phyloP scores from a whole-genome alignment of 768 basidiomycete species.

The Boletus pseudopeckii region DNA sequence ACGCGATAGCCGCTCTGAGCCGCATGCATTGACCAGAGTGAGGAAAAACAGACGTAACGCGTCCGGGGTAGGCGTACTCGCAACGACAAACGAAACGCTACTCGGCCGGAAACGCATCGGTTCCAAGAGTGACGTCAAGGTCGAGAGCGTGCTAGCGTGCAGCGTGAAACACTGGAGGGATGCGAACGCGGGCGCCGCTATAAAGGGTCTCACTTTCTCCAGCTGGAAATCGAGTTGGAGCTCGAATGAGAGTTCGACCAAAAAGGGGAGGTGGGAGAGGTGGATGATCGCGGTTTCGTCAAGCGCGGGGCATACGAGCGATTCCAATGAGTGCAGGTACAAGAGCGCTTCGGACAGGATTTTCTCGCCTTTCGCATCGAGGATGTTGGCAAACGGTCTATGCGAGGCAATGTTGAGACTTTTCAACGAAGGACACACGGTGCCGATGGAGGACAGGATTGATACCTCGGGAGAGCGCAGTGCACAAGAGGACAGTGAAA shows the following conservation, averaged over 20 bases:
- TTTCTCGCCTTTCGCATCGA: constrained; percentile 14
- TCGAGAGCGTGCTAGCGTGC: constrained; percentile 6
- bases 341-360: constrained; percentile 23
- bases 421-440: constrained; percentile 20
- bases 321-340: constrained; percentile 13
- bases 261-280: constrained; percentile 20
- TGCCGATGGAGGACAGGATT: constrained; percentile 19
- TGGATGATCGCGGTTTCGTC: constrained; percentile 21
- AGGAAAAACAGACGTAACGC: constrained; percentile 23
- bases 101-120: constrained; percentile 15
- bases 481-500: constrained; percentile 7
- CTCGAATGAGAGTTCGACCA: constrained; percentile 14
- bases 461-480: constrained; percentile 18
- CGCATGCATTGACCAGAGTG: constrained; percentile 13
- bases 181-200: constrained; percentile 17
- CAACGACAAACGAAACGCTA: constrained; percentile 15
- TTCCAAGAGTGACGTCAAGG: constrained; percentile 21
- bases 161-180: constrained; percentile 11
- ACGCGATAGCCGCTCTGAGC: neutral
- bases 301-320: constrained; percentile 18
- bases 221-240: constrained; percentile 13
- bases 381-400: neutral
- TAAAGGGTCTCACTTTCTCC: constrained; percentile 8
- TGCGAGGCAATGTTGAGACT: constrained; percentile 4
- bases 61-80: constrained; percentile 8